Base-by-base conservation (phyloP, 768 basidiomycete genomes). In the Phylloporus arenicola region DNA sequence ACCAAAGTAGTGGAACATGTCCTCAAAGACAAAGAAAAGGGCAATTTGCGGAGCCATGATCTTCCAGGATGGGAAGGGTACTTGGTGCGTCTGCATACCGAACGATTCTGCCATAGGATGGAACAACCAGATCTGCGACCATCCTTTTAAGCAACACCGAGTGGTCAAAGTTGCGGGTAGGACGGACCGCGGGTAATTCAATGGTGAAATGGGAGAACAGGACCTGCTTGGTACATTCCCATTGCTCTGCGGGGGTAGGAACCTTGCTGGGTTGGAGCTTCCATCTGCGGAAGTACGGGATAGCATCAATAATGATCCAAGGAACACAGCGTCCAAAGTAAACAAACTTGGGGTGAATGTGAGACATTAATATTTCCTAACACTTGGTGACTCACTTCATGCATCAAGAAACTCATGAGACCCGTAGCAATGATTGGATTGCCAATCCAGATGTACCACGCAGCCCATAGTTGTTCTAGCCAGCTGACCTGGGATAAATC, bases 301-400 rank as follows among this genome's bases (percentile, higher is more conserved):
- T 90, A 2, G 83, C 74, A 70, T 99, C 96, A 65, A 97, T 85
- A 69, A 96, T 88, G 59, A 97, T 86, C 91, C 92, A 96, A 0
- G 94, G 96, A 16, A 98, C 68, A 56, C 86, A 85, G 20, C 96
- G 88, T 34, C 95, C 96, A 63, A 99, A 99, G 73, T 99, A 99
- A 9, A 97, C 91, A 62, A 92, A 70, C 94, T 96, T 54, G 31
- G 16, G 8, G 20, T 13, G 14, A 17, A 27, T n/a, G 48, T 50
- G 17, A 58, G 17, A 30, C 41, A 22, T 42, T 12, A 33, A 13
- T 16, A 34, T 14, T 22, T 19, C 29, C 27, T 7, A 1, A 30
- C 1, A 6, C 9, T 3, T 1, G 4, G 16, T 1, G 13, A 65
- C 88, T 47, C 46, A 95, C 92, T 78, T 99, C 96, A 68, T 99